phyloP scores from a whole-genome alignment of 2,329 filamentous ascomycete species.

The Pestalotiopsis sp. region DNA sequence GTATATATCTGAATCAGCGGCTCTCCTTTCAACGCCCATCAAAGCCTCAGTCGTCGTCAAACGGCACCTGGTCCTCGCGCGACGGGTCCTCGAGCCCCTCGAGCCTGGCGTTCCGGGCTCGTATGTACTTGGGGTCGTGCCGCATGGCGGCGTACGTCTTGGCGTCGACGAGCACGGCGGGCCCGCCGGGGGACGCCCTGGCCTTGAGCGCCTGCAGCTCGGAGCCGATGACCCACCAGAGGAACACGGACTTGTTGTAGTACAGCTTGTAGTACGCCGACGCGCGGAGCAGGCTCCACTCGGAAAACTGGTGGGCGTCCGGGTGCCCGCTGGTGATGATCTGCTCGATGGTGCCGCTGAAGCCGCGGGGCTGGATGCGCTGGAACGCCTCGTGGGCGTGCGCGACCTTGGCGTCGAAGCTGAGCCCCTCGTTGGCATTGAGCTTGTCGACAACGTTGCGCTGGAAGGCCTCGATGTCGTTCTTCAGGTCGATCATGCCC shows the following conservation, averaged over 20 bases:
- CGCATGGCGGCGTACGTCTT: constrained; percentile 27
- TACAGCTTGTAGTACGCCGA: constrained; percentile 47
- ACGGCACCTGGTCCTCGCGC: neutral
- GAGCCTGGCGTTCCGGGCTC: constrained; percentile 11
- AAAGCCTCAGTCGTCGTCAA: neutral
- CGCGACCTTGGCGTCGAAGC: neutral
- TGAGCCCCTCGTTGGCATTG: neutral
- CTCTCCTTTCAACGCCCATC: neutral
- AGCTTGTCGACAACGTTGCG: neutral
- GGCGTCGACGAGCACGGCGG: constrained; percentile 35
- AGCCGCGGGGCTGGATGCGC: constrained; percentile 18
- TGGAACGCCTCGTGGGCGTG: constrained; percentile 22
- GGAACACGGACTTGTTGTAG: constrained; percentile 33
- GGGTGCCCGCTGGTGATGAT: constrained; percentile 32
- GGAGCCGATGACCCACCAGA: constrained; percentile 49
- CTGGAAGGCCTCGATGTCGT: neutral
- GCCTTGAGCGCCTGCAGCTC: constrained; percentile 53
- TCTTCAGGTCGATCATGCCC: neutral
- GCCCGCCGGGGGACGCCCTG: constrained; percentile 21
- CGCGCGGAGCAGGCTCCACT: constrained; percentile 54
- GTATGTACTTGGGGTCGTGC: constrained; percentile 27
- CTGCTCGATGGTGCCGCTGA: constrained; percentile 24
- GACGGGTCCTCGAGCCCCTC: neutral
- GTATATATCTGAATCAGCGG: constrained; percentile 4
- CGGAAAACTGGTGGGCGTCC: constrained; percentile 29